Base-by-base conservation (phyloP, 192 early-diverging fungal species). In the Gryganskiella cystojenkinii region DNA sequence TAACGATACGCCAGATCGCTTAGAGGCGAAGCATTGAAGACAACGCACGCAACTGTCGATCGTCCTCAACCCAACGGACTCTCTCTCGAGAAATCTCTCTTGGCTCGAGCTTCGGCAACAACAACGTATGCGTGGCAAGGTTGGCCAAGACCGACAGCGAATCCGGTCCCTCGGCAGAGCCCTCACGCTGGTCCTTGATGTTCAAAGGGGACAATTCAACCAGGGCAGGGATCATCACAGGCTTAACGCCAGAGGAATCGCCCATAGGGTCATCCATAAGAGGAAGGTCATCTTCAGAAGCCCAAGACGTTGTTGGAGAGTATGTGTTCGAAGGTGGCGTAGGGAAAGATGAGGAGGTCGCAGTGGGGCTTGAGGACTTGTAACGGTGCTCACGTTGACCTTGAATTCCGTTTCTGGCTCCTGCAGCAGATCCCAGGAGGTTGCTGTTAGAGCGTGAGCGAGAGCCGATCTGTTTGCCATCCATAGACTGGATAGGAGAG, bases 381-480 rank as follows among this genome's bases (percentile, higher is more conserved):
- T 64, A 60, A n/a, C 67, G 59, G 27, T 61, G 64, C 5, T 56
- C 64, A 14, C 44, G 66, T 22, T 40, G 65, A 34, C 33, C 35
- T 19, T 65, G 58, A 13, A 75, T 53, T 42, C 44, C 34, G 2
- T 50, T 43, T 37, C 33, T 67, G n/a, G 66, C 54, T 17, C 27
- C 61, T 14, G 61, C 44, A 27, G 73, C 34, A 5, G 65, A 50
- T 10, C 56, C 61, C 9, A 60, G 61, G 52, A 69, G 58, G 22
- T 78, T 78, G 61, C 74, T 78, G 53, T 68, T 69, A 31, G 74
- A 78, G 25, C 74, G 65, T 24, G 74, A 78, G 30, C 74, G 74
- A 22, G 67, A 64, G 4, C 30, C 74, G 25, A 61, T 34, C 27
- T 78, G 61, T 42, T 78, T 68, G 49, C 60, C 61, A 3, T 78